Evolutionary conservation across 495 filamentous ascomycete species (phyloP).

Genomic region (Neurospora sublineolata): DNA sequence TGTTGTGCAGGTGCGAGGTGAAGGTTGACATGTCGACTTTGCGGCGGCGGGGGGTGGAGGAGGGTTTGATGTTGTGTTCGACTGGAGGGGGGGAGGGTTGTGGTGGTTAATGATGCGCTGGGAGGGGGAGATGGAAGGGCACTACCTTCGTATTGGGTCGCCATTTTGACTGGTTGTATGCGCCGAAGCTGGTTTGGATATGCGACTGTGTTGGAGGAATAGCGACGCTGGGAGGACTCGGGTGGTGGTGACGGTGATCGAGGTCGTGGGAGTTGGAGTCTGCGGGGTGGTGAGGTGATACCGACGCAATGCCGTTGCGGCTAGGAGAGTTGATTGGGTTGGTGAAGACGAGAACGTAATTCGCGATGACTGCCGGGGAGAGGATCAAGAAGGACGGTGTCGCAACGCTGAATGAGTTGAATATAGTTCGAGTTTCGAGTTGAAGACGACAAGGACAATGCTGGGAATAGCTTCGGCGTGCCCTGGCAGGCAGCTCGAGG

Average conservation of each 20-base stretch:
- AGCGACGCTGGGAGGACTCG: background rate
- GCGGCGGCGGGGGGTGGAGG: conserved; percentile 34
- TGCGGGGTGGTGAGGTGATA: background rate
- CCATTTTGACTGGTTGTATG: conserved; percentile 17
- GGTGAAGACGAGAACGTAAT: background rate
- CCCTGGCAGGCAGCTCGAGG: background rate
- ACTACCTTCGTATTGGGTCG: conserved; percentile 37
- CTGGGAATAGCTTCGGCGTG: background rate
- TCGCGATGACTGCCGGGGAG: background rate
- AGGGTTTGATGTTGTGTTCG: conserved; percentile 63
- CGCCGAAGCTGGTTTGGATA: background rate
- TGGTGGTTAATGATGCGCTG: background rate
- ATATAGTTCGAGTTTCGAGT: background rate
- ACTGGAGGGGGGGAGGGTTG: conserved; percentile 41
- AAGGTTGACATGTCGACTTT: conserved; percentile 84
- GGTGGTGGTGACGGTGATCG: background rate
- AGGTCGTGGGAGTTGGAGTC: background rate
- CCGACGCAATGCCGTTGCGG: background rate
- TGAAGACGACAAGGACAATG: background rate
- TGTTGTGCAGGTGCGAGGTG: conserved; percentile 61
- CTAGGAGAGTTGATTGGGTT: background rate
- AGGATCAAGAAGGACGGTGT: background rate
- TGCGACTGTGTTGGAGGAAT: background rate
- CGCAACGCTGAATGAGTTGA: background rate
- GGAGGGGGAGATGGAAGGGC: conserved; percentile 6